These are phyloP conservation scores for Eucalyptus tenuipes DNA, from an alignment of 345 rosid genomes.

Conservation along the genomic window DNA sequence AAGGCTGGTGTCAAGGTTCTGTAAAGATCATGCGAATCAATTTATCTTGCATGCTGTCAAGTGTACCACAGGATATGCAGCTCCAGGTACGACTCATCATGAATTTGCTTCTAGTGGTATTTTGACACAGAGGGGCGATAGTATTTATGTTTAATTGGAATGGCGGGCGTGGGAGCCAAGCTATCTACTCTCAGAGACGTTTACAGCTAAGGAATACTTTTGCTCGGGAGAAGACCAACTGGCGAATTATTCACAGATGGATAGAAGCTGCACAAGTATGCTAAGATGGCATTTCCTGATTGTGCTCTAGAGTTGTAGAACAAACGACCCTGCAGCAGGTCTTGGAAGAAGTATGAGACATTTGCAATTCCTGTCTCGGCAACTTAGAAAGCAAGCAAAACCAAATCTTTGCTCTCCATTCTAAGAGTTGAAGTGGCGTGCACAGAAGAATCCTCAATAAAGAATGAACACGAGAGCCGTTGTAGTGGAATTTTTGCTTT, in stretches of 20 bases:
- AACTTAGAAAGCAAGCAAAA: not conserved
- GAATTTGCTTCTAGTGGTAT: not conserved
- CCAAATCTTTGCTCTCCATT: not conserved
- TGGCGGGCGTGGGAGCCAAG: not conserved
- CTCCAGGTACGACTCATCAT: not conserved
- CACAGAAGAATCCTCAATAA: not conserved
- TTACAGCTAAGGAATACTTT: not conserved
- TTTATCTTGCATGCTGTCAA: not conserved
- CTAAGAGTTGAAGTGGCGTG: not conserved
- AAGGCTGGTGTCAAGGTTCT: not conserved
- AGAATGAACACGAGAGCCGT: not conserved
- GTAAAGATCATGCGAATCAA: not conserved
- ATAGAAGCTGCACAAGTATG: not conserved
- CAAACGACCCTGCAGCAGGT: not conserved
- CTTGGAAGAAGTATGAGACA: not conserved
- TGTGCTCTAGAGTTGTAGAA: not conserved
- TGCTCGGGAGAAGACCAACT: not conserved
- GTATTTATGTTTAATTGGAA: rapidly evolving
- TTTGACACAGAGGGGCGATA: not conserved
- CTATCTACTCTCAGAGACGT: not conserved
- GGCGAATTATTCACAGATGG: not conserved
- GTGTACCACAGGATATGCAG: not conserved
- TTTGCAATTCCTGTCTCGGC: not conserved
- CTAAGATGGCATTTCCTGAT: not conserved
- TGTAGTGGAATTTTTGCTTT: not conserved